Evolutionary conservation across 345 rosid genomes (phyloP).

Genomic region (Rhodamnia rubescens): DNA sequence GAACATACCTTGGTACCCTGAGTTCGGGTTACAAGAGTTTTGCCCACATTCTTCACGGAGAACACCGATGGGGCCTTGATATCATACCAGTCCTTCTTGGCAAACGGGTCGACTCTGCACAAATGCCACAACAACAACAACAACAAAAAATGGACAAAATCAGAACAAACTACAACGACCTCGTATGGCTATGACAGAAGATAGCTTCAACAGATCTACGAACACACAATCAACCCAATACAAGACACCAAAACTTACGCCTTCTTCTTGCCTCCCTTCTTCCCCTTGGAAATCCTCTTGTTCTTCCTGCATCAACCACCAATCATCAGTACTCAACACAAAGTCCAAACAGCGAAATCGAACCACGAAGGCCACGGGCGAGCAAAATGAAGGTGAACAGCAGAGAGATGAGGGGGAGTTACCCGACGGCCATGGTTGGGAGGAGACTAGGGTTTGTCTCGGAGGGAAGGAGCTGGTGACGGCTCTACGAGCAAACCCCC

Average conservation of each 20-base stretch:
- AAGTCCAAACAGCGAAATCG: neutral
- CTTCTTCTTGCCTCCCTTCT: slow-evolving; percentile 52
- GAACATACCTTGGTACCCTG: slow-evolving; percentile 45
- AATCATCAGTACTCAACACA: neutral
- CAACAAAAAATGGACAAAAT: neutral
- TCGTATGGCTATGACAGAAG: neutral
- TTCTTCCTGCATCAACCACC: slow-evolving; percentile 22
- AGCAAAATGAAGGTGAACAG: neutral
- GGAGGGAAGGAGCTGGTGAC: neutral
- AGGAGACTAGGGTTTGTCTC: neutral
- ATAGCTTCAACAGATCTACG: neutral
- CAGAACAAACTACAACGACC: neutral
- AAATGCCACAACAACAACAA: neutral
- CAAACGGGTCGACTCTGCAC: slow-evolving; percentile 30
- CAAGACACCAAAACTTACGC: slow-evolving; percentile 17
- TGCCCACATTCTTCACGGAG: slow-evolving; percentile 34
- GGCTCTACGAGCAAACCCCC: neutral
- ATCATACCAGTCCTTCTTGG: slow-evolving; percentile 53
- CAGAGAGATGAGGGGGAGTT: neutral
- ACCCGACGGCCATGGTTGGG: slow-evolving; percentile 34
- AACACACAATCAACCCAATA: neutral
- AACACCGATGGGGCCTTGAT: slow-evolving; percentile 45
- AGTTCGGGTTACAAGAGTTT: slow-evolving; percentile 41
- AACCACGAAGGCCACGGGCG: neutral
- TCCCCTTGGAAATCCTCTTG: slow-evolving; percentile 49